Evolutionary conservation across 108 stramenopile genomes (phyloP), one percentile per base, ranked within the genome.

Genomic region (Discostella stelligeroides): DNA sequence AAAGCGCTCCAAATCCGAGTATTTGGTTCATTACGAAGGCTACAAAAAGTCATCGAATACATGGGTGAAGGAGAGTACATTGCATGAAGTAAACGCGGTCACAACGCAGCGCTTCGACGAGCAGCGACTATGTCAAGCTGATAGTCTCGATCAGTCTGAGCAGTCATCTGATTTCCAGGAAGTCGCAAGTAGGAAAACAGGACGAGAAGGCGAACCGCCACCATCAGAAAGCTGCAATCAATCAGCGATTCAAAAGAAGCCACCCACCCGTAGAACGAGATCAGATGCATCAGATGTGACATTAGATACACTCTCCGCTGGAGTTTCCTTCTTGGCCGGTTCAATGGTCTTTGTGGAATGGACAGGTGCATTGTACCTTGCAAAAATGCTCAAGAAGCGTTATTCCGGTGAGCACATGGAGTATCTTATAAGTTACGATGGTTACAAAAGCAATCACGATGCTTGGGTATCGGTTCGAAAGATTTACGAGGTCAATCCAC

Each of bases 331-430:
- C 50, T 38, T 82, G n/a, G 73, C 73, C 7, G 82, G 82, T 28
- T 82, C 82, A 0, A 56, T 73, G 27, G 77, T 82, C 4, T 82
- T 82, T 75, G 72, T 74, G 2, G 63, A 74, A 48, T 65, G 65
- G 66, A 79, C 43, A 29, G 82, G 50, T 21, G 66, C 46, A 25
- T 49, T 82, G 1, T 82, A 69, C 63, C 73, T 82, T 25, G 82
- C 77, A 0, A 82, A 82, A 42, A 82, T 82, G 82, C 53, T 82
- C 17, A 82, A 82, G 46, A 73, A 77, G 55, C 64, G 76, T 29
- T 77, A 73, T 49, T 41, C 66, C 45, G 82, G 77, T 21, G 72
- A 75, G 3, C 39, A 67, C 41, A 74, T 62, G 46, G 72, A 82
- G 58, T 82, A 82, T 47, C 12, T 78, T 21, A 58, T 82, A 17